A percentile compares a stretch with the other conserved stretches of the same genome.
Conservation (phyloP, 2,329 filamentous ascomycete genomes). For the Exophiala alcalophila region DNA sequence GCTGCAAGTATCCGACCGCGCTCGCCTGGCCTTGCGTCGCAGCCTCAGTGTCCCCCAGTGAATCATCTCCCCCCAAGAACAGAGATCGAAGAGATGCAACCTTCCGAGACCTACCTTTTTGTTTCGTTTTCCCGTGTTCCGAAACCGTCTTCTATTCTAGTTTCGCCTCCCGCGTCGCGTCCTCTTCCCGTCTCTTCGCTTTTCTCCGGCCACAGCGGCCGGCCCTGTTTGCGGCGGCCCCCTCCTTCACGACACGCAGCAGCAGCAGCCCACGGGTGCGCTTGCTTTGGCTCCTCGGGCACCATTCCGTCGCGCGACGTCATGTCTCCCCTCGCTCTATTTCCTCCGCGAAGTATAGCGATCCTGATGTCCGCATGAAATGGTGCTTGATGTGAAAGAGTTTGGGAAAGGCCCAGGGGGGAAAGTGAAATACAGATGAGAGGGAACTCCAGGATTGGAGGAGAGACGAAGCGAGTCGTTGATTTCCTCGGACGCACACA, state of each 20-base stretch:
- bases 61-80: conserved; percentile 22
- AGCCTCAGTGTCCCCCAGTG: too few species aligned
- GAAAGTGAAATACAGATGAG: too few species aligned
- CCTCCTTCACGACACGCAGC: too few species aligned
- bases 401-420: too few species aligned
- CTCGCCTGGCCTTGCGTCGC: too few species aligned
- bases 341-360: conserved; percentile 6
- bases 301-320: conserved; percentile 4
- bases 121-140: neutral
- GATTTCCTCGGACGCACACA: conserved; percentile 6
- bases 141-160: neutral
- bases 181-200: too few species aligned
- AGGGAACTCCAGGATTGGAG: too few species aligned
- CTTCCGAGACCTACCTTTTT: conserved; percentile 13
- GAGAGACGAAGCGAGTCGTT: conserved; percentile 7
- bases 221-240: too few species aligned
- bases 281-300: too few species aligned
- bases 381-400: conserved; percentile 5
- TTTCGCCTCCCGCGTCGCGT: neutral
- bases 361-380: conserved; percentile 9
- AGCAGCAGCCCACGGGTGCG: too few species aligned
- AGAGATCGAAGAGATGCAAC: conserved; percentile 29
- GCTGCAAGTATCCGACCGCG: conserved; percentile 13
- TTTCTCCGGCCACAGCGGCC: too few species aligned
- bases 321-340: conserved; percentile 4